Evolutionary conservation across 2,329 filamentous ascomycete species (phyloP), one percentile per base, ranked within the genome.

Genomic region (Fusarium zealandicum): DNA sequence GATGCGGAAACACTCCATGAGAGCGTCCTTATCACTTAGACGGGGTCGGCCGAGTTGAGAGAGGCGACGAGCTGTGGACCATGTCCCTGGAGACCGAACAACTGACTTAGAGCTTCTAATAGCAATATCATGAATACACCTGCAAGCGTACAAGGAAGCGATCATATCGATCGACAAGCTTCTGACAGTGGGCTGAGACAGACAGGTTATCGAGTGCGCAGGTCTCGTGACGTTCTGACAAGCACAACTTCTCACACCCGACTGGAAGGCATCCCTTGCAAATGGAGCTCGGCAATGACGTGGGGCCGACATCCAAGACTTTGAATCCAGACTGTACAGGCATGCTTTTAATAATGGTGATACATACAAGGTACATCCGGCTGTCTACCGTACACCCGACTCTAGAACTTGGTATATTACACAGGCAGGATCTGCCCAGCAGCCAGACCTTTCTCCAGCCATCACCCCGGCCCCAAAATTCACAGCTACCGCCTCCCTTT

Each of bases 341-440:
- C 44, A 49, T 60, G 43, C 56, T 62, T 56, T 68, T 60, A 69
- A 67, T 57, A 62, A 56, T 68, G 61, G 54, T 68, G 57, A 64
- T 68, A 69, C 54, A 69, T 68, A 66, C 53, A 64, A 58, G 54
- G 54, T 63, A 66, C 60, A 69, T 66, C 65, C 57, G 59, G 57
- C 57, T 63, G 61, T 65, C 64, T 69, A 66, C 65, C 66, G 61
- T 66, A 69, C 54, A 68, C n/a, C n/a, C n/a, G n/a, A n/a, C 66
- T 69, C 66, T 64, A 65, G 56, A 58, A 64, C 54, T 63, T 69
- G 64, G 62, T 70, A 69, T 70, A 66, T 68, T 69, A 70, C 66
- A 69, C 55, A 55, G 64, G 67, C 64, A 60, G 38, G 38, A 48
- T 58, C 54, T 54, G 47, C 64, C 57, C 51, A 51, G 31, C 50